These are phyloP conservation scores for Stentor roeselii DNA, from an alignment of 73 alveolate genomes.

Conservation along the genomic window DNA sequence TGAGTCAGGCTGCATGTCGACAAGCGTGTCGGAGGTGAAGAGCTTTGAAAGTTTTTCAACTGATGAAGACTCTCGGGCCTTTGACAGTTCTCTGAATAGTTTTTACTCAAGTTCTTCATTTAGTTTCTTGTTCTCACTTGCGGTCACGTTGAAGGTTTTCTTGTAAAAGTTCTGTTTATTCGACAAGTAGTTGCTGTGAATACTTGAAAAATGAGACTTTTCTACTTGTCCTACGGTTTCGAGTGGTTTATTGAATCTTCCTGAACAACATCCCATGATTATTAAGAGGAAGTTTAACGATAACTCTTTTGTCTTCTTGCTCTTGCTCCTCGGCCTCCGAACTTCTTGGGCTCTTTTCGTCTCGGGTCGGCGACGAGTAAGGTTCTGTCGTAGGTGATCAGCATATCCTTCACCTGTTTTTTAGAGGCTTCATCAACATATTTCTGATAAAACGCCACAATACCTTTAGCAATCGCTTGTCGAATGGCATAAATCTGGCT, in stretches of 20 bases:
- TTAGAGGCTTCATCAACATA: constrained; percentile 89
- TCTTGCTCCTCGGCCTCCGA: constrained; percentile 95
- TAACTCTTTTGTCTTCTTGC: constrained; percentile 89
- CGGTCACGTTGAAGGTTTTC: constrained; percentile 6
- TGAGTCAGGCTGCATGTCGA: background rate
- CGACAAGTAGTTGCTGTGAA: constrained; percentile 2
- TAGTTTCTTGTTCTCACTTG: constrained; percentile 8
- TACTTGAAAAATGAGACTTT: constrained; percentile 4
- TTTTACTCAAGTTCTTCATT: constrained; percentile 28
- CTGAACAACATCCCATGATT: background rate
- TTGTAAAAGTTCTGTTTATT: background rate
- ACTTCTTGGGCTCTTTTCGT: constrained; percentile 94
- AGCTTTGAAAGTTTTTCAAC: constrained; percentile 8
- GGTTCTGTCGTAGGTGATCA: constrained; percentile 90
- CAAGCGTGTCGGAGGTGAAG: background rate
- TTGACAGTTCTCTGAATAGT: background rate
- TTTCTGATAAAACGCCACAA: constrained; percentile 79
- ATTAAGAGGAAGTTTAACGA: constrained; percentile 37
- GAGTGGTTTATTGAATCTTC: background rate
- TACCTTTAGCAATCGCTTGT: constrained; percentile 92
- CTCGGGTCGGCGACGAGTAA: constrained; percentile 92
- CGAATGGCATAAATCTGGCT: constrained; percentile 93
- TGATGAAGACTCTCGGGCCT: background rate
- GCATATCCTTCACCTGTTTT: constrained; percentile 85
- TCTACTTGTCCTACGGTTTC: background rate